Evolutionary conservation across 2,329 filamentous ascomycete genomes (phyloP).

Genomic region (Colletotrichum sp.): DNA sequence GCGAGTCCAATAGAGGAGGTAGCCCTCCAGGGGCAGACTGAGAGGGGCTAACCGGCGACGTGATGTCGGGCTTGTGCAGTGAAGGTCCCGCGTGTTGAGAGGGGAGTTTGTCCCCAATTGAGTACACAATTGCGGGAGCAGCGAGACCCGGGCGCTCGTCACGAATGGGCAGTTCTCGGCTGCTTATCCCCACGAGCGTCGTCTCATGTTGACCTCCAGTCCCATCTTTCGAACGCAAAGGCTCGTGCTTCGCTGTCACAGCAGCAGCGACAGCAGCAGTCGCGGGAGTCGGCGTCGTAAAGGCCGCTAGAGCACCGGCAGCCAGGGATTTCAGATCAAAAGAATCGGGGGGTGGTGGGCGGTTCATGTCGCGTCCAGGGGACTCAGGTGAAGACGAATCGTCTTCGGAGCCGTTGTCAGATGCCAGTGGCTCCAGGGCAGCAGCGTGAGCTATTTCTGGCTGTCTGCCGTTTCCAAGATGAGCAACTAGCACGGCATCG

Average conservation of each 20-base stretch:
- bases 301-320: conserved; percentile 33
- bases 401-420: conserved; percentile 17
- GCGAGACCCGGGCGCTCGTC: conserved; percentile 30
- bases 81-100: neutral
- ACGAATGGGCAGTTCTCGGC: conserved; percentile 35
- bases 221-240: neutral
- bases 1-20: conserved; percentile 41
- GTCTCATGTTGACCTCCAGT: neutral
- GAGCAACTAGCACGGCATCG: conserved; percentile 70
- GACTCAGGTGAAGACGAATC: conserved; percentile 17
- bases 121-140: conserved; percentile 10
- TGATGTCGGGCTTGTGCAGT: neutral
- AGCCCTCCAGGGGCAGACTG: conserved; percentile 29
- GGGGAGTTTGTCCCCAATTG: conserved; percentile 2
- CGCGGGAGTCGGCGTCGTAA: conserved; percentile 17
- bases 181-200: conserved; percentile 21
- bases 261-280: conserved; percentile 23
- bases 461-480: conserved; percentile 66
- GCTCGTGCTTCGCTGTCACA: neutral
- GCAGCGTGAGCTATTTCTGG: conserved; percentile 68
- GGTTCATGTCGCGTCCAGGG: conserved; percentile 7
- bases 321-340: conserved; percentile 35
- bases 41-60: conserved; percentile 14
- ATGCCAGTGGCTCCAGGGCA: conserved; percentile 55
- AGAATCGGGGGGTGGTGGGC: neutral